Evolutionary conservation across 106 monocot genomes (phyloP).

Genomic region (Vanilla planifolia): DNA sequence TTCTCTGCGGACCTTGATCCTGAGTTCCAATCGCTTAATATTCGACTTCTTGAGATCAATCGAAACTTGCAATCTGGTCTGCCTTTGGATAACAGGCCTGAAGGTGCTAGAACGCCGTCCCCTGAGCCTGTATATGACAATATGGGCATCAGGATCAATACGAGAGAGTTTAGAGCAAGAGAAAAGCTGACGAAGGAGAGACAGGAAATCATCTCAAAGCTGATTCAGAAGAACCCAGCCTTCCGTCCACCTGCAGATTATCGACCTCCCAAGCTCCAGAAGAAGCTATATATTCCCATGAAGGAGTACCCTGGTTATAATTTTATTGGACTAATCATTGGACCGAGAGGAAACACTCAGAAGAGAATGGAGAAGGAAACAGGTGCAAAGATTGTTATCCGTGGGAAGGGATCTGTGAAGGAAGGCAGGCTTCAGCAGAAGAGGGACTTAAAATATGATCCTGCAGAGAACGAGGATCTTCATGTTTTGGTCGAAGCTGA

Average conservation of each 20-base stretch:
- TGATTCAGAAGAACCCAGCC: constrained; percentile 64
- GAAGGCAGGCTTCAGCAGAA: constrained; percentile 89
- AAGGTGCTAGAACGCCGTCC: constrained; percentile 79
- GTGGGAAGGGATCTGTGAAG: constrained; percentile 79
- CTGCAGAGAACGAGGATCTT: constrained; percentile 73
- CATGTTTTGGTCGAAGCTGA: constrained; percentile 92
- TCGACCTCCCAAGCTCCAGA: constrained; percentile 75
- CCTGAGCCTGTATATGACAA: constrained; percentile 89
- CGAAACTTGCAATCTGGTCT: constrained; percentile 59
- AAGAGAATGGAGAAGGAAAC: constrained; percentile 98
- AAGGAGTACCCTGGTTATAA: constrained; percentile 96
- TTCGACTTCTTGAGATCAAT: constrained; percentile 60
- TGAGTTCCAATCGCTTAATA: constrained; percentile 76
- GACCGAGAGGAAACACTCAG: constrained; percentile 80
- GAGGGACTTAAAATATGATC: constrained; percentile 60
- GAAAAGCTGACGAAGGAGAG: constrained; percentile 64
- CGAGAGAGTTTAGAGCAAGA: constrained; percentile 58
- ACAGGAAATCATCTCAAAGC: constrained; percentile 72
- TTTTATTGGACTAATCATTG: constrained; percentile 88
- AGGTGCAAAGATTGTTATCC: constrained; percentile 74
- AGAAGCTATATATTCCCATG: constrained; percentile 90
- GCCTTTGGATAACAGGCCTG: constrained; percentile 62
- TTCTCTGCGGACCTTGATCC: constrained; percentile 79
- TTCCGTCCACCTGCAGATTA: constrained; percentile 80
- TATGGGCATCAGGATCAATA: constrained; percentile 85